Evolutionary conservation across 306 rosid species (phyloP).

Genomic region (Sesbania bispinosa): DNA sequence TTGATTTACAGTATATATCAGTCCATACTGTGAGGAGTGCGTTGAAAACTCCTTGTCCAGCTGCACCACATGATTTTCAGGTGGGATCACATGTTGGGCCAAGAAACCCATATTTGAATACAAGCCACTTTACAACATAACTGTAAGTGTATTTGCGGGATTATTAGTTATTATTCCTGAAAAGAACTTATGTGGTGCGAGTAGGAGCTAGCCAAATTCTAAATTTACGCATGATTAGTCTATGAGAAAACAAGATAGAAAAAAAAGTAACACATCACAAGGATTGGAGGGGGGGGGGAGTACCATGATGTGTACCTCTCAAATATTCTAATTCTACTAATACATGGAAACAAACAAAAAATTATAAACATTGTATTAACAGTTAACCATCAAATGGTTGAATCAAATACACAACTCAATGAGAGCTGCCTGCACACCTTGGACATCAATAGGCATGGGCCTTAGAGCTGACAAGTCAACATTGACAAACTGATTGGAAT

Average conservation of each 20-base stretch:
- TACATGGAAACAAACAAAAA: neutral
- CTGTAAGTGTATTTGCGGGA: neutral
- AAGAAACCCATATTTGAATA: neutral
- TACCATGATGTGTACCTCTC: neutral
- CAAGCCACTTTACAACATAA: constrained; percentile 2
- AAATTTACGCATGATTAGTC: neutral
- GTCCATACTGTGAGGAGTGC: neutral
- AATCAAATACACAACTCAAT: constrained; percentile 20
- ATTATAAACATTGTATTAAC: neutral
- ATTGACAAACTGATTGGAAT: constrained; percentile 37
- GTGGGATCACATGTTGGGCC: neutral
- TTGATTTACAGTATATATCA: neutral
- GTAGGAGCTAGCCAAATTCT: neutral
- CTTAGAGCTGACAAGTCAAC: constrained; percentile 42
- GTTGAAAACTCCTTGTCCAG: neutral
- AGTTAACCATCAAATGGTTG: constrained; percentile 14
- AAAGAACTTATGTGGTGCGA: neutral
- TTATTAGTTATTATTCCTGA: constrained; percentile 7
- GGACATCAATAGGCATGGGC: constrained; percentile 42
- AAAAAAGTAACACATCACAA: neutral
- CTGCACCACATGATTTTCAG: neutral
- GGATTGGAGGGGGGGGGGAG: neutral
- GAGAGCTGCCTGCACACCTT: constrained; percentile 53
- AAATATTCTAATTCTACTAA: neutral
- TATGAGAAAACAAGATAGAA: neutral